These are phyloP conservation scores for Boletus reticuloceps DNA, from an alignment of 768 basidiomycete genomes.

Conservation along the genomic window DNA sequence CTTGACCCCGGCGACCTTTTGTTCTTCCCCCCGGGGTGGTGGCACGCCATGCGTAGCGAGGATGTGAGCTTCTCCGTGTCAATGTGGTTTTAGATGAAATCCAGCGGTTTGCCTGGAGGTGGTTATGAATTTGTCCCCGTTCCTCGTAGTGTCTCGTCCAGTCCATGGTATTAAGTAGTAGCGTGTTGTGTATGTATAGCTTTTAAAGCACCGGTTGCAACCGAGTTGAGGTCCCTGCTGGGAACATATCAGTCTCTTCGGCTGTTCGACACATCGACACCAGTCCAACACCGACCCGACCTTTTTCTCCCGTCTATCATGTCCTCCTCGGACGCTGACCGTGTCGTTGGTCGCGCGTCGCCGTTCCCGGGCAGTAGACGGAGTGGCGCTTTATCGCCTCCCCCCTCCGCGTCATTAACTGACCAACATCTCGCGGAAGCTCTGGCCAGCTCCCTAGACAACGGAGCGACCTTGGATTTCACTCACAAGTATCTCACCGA, in stretches of 20 bases:
- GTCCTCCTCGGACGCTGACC: conserved; percentile 31
- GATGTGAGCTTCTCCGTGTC: conserved; percentile 83
- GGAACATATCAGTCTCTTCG: conserved; percentile 16
- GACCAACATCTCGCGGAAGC: conserved; percentile 65
- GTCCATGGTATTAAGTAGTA: not conserved
- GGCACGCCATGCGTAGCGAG: conserved; percentile 89
- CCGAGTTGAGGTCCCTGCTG: conserved; percentile 23
- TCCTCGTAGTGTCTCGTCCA: conserved; percentile 1
- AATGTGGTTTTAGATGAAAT: conserved; percentile 75
- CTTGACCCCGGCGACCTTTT: conserved; percentile 83
- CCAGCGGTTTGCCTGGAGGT: conserved; percentile 24
- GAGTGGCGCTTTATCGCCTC: conserved; percentile 27
- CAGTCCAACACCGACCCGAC: conserved; percentile 14
- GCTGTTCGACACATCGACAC: conserved; percentile 14
- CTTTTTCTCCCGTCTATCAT: conserved; percentile 16
- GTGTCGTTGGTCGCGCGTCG: conserved; percentile 27
- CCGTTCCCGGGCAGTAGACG: conserved; percentile 24
- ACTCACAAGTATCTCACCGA: conserved; percentile 76
- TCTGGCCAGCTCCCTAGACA: conserved; percentile 63
- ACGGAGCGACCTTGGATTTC: conserved; percentile 81
- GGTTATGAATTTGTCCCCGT: conserved; percentile 5
- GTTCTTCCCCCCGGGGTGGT: conserved; percentile 91
- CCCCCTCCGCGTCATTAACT: conserved; percentile 44
- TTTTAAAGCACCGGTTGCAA: conserved; percentile 26
- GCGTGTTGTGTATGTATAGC: conserved; percentile 9